Base-by-base conservation (phyloP, 306 rosid genomes). In the Arachis hypogaea region DNA sequence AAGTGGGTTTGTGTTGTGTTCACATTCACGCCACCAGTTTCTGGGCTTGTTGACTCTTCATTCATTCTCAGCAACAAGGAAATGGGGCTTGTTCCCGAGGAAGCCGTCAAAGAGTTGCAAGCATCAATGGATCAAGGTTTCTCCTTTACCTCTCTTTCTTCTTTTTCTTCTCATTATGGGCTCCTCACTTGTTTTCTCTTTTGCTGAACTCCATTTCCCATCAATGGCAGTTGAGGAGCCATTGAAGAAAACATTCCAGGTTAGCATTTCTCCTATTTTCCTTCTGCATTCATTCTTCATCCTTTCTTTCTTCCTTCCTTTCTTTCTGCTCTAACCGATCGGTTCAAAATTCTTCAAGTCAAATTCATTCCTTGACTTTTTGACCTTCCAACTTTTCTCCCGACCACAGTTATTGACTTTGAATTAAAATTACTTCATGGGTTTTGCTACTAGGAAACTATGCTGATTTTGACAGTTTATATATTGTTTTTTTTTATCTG, bases 211-310 rank as follows among this genome's bases (percentile, higher is more conserved):
- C 0, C 4, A 33, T 33, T 33, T 33, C 72, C 41, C 45, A 51
- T 63, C 30, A 77, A 77, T 83, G 72, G 66, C 77, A 89, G 96
- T 87, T 59, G 91, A 92, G 49, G 87, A 81, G 56, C 88, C 91
- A 58, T 43, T 89, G 82, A 83, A 73, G 82, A 78, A 40, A 71
- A 71, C 97, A 18, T 92, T 89, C 84, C 82, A 87, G 96, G 97
- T 92, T 73, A 28, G 82, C 82, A 79, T 80, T 86, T 70, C 64
- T 9, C 62, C 62, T 12, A 22, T 22, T 56, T 59, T 73, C 38
- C 11, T 63, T 2, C 7, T 6, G 3, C 79, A 41, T 68, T 79
- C 11, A 2, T 33, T 33, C 38, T 33, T 33, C 38, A 33, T 33
- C 38, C 4, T 49, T 49, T 0, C 51, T 2, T 46, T 46, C 51